Evolutionary conservation across 768 basidiomycete species (phyloP).

Genomic region (Postia placenta): DNA sequence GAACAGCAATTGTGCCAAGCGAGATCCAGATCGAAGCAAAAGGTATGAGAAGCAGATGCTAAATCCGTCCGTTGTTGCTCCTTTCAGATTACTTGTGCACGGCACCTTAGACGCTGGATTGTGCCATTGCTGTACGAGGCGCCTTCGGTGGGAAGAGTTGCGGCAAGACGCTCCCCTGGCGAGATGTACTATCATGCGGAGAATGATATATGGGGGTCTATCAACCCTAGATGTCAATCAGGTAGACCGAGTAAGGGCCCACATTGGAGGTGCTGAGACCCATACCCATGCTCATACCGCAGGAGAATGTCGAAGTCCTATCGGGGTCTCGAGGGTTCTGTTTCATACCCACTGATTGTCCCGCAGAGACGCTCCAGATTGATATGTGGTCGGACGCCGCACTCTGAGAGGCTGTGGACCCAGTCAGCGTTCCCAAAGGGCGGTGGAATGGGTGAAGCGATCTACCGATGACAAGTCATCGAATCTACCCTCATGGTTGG

Average conservation of each 20-base stretch:
- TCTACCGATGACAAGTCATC: neutral
- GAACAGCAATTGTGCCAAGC: neutral
- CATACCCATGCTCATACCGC: too few relatives aligned
- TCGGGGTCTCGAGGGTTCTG: neutral
- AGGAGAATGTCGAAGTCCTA: neutral
- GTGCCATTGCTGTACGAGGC: neutral
- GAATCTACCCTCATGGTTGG: neutral
- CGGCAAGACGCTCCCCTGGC: neutral
- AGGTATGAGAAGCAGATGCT: neutral
- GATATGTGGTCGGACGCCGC: neutral
- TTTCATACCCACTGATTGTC: neutral
- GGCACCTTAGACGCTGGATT: neutral
- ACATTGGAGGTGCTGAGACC: too few relatives aligned
- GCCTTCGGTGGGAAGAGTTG: neutral
- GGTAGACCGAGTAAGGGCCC: too few relatives aligned
- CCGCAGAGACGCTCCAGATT: neutral
- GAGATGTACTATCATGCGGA: neutral
- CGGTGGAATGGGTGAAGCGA: neutral
- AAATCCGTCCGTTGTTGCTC: neutral
- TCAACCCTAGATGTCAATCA: too few relatives aligned
- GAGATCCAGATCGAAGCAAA: neutral
- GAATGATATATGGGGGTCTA: too few relatives aligned
- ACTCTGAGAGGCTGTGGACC: neutral
- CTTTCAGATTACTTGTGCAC: neutral
- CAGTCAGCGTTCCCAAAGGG: neutral